Evolutionary conservation across 257 asterid genomes (phyloP), one percentile per base, ranked within the genome.

Genomic region (Orobanche coerulescens): DNA sequence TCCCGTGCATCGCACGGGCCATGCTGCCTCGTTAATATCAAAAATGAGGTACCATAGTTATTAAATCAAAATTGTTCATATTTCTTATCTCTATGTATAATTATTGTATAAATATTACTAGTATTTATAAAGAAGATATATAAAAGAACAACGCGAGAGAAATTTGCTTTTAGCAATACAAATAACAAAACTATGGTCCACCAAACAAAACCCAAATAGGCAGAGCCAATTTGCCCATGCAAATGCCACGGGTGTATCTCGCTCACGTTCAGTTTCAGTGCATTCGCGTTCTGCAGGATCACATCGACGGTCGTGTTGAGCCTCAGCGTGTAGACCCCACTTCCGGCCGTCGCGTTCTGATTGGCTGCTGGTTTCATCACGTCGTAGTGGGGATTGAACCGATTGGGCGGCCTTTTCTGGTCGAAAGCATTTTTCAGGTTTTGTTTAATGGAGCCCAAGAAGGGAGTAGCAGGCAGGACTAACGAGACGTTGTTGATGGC

Each of bases 171-270:
- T n/a, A n/a, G n/a, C n/a, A n/a, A n/a, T n/a, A n/a, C n/a, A n/a
- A n/a, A n/a, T n/a, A n/a, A n/a, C n/a, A n/a, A n/a, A n/a, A n/a
- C n/a, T n/a, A n/a, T n/a, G n/a, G n/a, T n/a, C n/a, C n/a, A n/a
- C n/a, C n/a, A n/a, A n/a, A n/a, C n/a, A n/a, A n/a, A n/a, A n/a
- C n/a, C n/a, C n/a, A n/a, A n/a, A n/a, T n/a, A n/a, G n/a, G n/a
- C n/a, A n/a, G n/a, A n/a, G n/a, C n/a, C n/a, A n/a, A n/a, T n/a
- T n/a, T 90, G 97, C 4, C 97, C 97, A 19, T 87, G 97, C 58
- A 87, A 49, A 48, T 90, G 96, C 96, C 95, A 90, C 2, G 97
- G 97, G 66, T 87, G 97, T 15, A 78, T 83, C 33, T 90, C 97
- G 34, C 97, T 87, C 4, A 63, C 83, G 10, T 80, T 76, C 1